phyloP scores from a whole-genome alignment of 805 yeast species.

The Ogataea glucozyma region DNA sequence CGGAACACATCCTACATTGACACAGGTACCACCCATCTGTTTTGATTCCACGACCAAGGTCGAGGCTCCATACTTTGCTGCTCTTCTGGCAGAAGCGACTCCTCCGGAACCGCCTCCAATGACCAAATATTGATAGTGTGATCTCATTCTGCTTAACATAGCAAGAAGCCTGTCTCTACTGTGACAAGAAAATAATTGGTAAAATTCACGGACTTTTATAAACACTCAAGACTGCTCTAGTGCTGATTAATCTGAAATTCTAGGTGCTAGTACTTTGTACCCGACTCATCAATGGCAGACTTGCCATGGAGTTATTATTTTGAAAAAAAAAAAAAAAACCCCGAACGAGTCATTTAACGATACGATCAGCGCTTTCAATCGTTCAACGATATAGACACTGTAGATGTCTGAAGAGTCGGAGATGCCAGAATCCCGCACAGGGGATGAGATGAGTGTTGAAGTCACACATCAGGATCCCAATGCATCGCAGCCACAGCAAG shows the following conservation, averaged over 20 bases:
- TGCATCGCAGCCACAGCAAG: slow-evolving; percentile 8
- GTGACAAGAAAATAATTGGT: too few species aligned
- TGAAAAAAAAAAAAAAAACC: neutral
- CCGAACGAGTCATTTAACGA: too few species aligned
- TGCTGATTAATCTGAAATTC: slow-evolving; percentile 2
- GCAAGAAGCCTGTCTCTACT: too few species aligned
- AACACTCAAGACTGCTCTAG: too few species aligned
- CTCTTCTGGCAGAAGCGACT: slow-evolving; percentile 97
- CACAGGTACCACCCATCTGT: slow-evolving; percentile 96
- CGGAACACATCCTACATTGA: slow-evolving; percentile 98
- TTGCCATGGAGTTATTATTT: too few species aligned
- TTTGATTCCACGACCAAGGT: slow-evolving; percentile 79
- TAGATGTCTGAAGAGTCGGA: slow-evolving; percentile 6
- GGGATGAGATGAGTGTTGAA: neutral
- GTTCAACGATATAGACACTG: neutral
- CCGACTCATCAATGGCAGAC: too few species aligned
- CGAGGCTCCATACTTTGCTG: slow-evolving; percentile 91
- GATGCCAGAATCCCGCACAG: neutral
- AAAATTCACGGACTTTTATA: too few species aligned
- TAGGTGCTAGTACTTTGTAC: too few species aligned
- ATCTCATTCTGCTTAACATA: slow-evolving; percentile 36
- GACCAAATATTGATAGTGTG: slow-evolving; percentile 85
- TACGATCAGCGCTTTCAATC: too few species aligned
- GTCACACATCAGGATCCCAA: neutral
- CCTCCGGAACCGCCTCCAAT: slow-evolving; percentile 99